Conservation (phyloP, 2,329 filamentous ascomycete species). For the Tolypocladium sp. region DNA sequence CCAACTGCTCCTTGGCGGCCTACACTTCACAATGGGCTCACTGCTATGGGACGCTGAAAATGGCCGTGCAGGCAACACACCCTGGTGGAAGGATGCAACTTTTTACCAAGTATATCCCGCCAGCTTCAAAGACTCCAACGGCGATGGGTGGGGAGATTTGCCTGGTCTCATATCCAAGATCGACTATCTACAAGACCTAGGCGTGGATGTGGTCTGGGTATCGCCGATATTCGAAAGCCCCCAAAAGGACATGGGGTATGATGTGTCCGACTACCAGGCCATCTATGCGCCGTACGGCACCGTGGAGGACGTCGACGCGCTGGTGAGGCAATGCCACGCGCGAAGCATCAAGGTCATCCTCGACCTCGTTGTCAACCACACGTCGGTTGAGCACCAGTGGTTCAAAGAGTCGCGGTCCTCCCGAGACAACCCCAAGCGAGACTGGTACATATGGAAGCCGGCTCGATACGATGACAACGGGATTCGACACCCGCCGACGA, state of each 20-base stretch:
- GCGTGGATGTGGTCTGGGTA: constrained; percentile 53
- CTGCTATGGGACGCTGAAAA: constrained; percentile 20
- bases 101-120: constrained; percentile 49
- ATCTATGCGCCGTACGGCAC: constrained; percentile 47
- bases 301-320: constrained; percentile 50
- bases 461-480: constrained; percentile 43
- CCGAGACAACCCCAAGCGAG: constrained; percentile 40
- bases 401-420: constrained; percentile 45
- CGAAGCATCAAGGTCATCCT: constrained; percentile 59
- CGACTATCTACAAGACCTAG: constrained; percentile 53
- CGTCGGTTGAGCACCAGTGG: constrained; percentile 45
- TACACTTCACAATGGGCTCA: constrained; percentile 18
- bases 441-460: constrained; percentile 60
- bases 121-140: constrained; percentile 47
- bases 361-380: constrained; percentile 68
- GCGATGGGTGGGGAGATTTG: constrained; percentile 57
- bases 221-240: constrained; percentile 29
- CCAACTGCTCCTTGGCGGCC: background rate
- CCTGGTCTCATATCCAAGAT: constrained; percentile 55
- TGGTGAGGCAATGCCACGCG: constrained; percentile 51
- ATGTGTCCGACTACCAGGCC: constrained; percentile 48
- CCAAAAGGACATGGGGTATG: constrained; percentile 56
- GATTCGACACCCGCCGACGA: constrained; percentile 49
- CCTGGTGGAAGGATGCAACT: constrained; percentile 37
- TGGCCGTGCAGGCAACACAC: constrained; percentile 21